Evolutionary conservation across 371 early-diverging fungal species (phyloP).

Genomic region (Parasitella parasitica): DNA sequence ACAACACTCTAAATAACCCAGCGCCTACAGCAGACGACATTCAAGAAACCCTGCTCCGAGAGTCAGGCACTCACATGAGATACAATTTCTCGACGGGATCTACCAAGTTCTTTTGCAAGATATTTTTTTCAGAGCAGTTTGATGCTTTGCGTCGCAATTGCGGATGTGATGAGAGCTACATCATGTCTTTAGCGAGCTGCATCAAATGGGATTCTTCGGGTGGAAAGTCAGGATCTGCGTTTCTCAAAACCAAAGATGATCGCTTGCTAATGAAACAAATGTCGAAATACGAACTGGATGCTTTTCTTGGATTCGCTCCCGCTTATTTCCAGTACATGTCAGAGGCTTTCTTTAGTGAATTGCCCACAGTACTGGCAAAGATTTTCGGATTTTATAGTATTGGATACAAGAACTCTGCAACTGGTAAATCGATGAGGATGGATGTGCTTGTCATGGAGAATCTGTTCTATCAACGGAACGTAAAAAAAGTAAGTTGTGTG

Average conservation of each 20-base stretch:
- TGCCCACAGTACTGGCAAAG: constrained; percentile 89
- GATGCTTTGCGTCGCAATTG: constrained; percentile 87
- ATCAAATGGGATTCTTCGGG: constrained; percentile 85
- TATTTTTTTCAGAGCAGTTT: constrained; percentile 94
- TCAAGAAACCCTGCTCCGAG: constrained; percentile 65
- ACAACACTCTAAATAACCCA: background rate
- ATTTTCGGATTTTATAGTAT: constrained; percentile 95
- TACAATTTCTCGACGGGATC: constrained; percentile 78
- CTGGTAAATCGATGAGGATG: constrained; percentile 83
- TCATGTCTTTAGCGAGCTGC: constrained; percentile 87
- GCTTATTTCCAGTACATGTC: constrained; percentile 93
- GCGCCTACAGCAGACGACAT: constrained; percentile 23
- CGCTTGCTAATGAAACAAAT: constrained; percentile 94
- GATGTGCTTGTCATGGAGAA: constrained; percentile 97
- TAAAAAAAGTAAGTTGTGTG: constrained; percentile 53
- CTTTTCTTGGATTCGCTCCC: constrained; percentile 91
- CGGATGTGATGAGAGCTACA: constrained; percentile 80
- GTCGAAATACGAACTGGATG: constrained; percentile 84
- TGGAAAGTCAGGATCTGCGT: constrained; percentile 92
- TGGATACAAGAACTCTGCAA: constrained; percentile 79
- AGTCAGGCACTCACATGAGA: constrained; percentile 70
- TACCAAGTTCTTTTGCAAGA: constrained; percentile 81
- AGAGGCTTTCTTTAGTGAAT: constrained; percentile 80
- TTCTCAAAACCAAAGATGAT: constrained; percentile 93
- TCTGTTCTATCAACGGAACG: constrained; percentile 84